A percentile compares a stretch with the other conserved stretches of the same genome.
Conservation (phyloP, 2,329 filamentous ascomycete species). For the Laburnicola sp. region DNA sequence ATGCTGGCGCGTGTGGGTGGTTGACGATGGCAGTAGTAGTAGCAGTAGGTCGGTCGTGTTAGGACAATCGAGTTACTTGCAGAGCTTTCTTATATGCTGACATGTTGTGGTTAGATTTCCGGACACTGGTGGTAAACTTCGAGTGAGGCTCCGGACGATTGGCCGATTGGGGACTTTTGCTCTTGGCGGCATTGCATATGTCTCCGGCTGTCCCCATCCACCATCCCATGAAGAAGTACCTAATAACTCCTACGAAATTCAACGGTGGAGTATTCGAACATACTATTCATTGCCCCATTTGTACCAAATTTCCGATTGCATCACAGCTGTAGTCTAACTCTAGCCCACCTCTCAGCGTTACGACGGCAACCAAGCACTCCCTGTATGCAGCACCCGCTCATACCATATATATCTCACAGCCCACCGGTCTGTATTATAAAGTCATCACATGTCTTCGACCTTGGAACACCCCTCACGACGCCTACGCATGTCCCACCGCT, state of each 20-base stretch:
- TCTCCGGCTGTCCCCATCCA: conserved; percentile 1
- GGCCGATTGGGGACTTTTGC: neutral
- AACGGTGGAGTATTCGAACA: too few species aligned
- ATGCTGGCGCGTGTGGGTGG: conserved; percentile 9
- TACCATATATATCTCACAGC: neutral
- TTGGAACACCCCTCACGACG: conserved; percentile 3
- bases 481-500: conserved; percentile 30
- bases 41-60: neutral
- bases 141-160: conserved; percentile 1
- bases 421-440: conserved; percentile 14
- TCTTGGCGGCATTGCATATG: conserved; percentile 7
- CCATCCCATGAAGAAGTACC: neutral
- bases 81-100: neutral
- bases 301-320: too few species aligned
- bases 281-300: too few species aligned
- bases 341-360: too few species aligned
- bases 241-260: too few species aligned
- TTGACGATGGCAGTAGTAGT: neutral
- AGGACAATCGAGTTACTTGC: neutral
- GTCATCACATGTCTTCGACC: conserved; percentile 5
- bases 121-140: neutral
- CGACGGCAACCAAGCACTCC: neutral
- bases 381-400: neutral
- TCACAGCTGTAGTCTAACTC: too few species aligned
- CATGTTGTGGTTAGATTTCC: neutral